Base-by-base conservation (phyloP, 805 yeast genomes). In the Tetrapisispora nanseiensis region DNA sequence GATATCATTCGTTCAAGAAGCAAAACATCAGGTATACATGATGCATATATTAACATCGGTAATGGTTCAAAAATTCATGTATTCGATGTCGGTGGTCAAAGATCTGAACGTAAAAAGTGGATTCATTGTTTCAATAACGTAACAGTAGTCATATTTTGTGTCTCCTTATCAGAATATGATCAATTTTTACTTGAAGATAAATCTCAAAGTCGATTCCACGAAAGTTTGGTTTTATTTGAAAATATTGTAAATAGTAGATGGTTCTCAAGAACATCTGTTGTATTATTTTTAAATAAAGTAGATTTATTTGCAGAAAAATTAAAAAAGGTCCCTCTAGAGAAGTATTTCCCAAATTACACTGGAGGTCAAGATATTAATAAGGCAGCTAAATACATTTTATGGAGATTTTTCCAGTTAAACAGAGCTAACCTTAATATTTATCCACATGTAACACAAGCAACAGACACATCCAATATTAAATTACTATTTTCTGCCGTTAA, bases 71-170 rank as follows among this genome's bases (percentile, higher is more conserved):
- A 73, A 51, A 65, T 81, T 39, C 84, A 78, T 52, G 69, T 82
- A 52, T 78, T 69, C 56, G 97, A 89, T 61, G 96, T 89, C 37
- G 97, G 97, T 48, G 97, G 97, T 1, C 98, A 92, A 63, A 71
- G 98, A 54, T 79, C 94, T 3, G 98, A 92, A 67, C 78, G 98
- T 41, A 85, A 84, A 56, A 90, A 92, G 63, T 92, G 98, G 98
- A 87, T 92, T 47, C 94, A 92, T 63, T 86, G 95, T 57, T 92
- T 92, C 55, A 95, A 87, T 61, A 86, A 87, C 52, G 96, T 89
- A 27, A 83, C 95, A 0, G 70, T 84, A 37, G 82, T 89, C 39
- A 85, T 89, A 46, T 89, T 87, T 59, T 87, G 96, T 62, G 95
- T 87, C 19, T 87, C 97, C 0, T 64, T 89, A 41, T 80, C 90